Base-by-base conservation (phyloP, 116 monocot genomes). In the Posidonia oceanica region DNA sequence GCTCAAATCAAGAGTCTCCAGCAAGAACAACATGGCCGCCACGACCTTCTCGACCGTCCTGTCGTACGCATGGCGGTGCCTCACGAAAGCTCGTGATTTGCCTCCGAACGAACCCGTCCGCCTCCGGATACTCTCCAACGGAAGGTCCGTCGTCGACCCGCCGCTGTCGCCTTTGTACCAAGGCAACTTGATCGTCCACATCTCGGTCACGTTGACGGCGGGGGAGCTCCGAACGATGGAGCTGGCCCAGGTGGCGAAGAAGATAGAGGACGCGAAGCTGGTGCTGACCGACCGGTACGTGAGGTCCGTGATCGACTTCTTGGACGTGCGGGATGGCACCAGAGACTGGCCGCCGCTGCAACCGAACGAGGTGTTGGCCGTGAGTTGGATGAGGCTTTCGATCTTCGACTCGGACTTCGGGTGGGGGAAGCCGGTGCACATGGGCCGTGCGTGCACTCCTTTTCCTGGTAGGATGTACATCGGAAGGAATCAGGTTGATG, bases 351-450 rank as follows among this genome's bases (percentile, higher is more conserved):
- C 63, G 77, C 65, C 17, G 0, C 14, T 82, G 41, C 56, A 68
- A 36, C 38, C 56, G 41, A 65, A 61, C 0, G 77, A 80, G 58
- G 1, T 86, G 0, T 41, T 64, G 54, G 75, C 76, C 18, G 54
- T 77, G 4, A 86, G 77, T 64, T 85, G 83, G 83, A 66, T 63
- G 40, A 74, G 81, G 8, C 54, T 90, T 39, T 86, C 86, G 7
- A 72, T 90, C 0, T 78, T 83, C 64, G 81, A 80, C 13, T 75
- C 73, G 0, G 89, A 89, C 70, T 89, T 89, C 53, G 86, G 89
- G 56, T 86, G 89, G 86, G 86, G 89, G 20, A 67, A 29, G 39
- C 89, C 86, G 2, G 39, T 57, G 55, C 68, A 77, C 72, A 75
- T 86, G 76, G 72, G 77, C 18, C 79, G 77, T 23, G 90, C 86